A percentile compares a stretch with the other conserved stretches of the same genome.
These are phyloP conservation scores for Leucoagaricus sp. DNA, from an alignment of 1,284 basidiomycete genomes.

Conservation along the genomic window DNA sequence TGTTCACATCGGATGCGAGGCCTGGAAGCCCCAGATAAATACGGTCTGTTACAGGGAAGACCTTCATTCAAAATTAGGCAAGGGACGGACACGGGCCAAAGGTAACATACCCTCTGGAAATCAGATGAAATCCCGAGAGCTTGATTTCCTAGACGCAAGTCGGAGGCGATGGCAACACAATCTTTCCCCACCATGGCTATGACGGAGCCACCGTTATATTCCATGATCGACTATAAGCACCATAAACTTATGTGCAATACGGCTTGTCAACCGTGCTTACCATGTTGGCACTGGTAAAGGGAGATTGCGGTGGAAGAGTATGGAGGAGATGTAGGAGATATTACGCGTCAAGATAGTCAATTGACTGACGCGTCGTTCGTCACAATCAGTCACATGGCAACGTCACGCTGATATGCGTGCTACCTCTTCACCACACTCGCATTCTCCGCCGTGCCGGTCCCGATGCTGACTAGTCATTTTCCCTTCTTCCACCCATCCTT, in stretches of 20 bases:
- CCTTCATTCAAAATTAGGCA: conserved; percentile 36
- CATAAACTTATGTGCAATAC: conserved; percentile 14
- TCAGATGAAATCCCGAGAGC: conserved; percentile 88
- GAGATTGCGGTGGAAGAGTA: conserved; percentile 13
- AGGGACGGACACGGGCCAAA: not conserved
- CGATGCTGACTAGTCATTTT: conserved; percentile 1
- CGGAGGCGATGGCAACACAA: conserved; percentile 98
- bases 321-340: conserved; percentile 9
- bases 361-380: conserved; percentile 27
- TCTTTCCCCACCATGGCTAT: conserved; percentile 99
- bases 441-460: not conserved
- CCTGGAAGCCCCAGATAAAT: conserved; percentile 94
- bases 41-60: conserved; percentile 93
- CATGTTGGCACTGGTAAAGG: conserved; percentile 35
- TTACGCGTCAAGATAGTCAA: conserved; percentile 19
- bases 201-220: conserved; percentile 95
- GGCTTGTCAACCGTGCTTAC: conserved; percentile 26
- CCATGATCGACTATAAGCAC: conserved; percentile 71
- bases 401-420: conserved; percentile 10
- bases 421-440: not conserved
- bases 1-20: conserved; percentile 91
- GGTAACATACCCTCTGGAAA: conserved; percentile 83
- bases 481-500: not conserved
- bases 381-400: conserved; percentile 15
- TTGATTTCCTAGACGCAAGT: conserved; percentile 91